Evolutionary conservation across 495 filamentous ascomycete species (phyloP), one percentile per base, ranked within the genome.

Genomic region (Emericellopsis terricola): DNA sequence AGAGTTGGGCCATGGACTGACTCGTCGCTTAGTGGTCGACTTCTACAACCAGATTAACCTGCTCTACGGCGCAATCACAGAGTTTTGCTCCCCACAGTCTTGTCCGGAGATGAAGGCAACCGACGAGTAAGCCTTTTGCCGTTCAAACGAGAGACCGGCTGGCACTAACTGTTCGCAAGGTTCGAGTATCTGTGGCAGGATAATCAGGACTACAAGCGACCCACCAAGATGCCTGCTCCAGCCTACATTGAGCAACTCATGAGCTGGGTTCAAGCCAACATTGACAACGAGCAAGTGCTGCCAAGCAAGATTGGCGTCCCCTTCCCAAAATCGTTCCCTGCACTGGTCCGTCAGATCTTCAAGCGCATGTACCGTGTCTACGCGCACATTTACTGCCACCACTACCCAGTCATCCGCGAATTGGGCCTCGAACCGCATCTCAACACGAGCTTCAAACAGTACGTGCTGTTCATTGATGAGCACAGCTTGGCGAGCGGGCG

Each of bases 41-140:
- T 97, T 97, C 59, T 97, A 96, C 72, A 97, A 96, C 60, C 89
- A 97, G 55, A 89, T 96, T 55, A 97, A 97, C 59, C 74, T 97
- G 17, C 78, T 97, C 35, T 97, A 97, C 55, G 89, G 89, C 39
- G 86, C 89, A 37, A 94, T 97, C 51, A 97, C 89, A 35, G 89
- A 97, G 48, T 97, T 96, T 59, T 97, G 89, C 62, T 96, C 89
- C 16, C 89, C 89, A 17, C 79, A 81, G 44, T 81, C 84, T 34
- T 97, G 89, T 52, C 89, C 87, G 2, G 89, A 96, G 60, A 97
- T 97, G 89, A 97, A 97, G 59, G 89, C 89, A 17, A 96, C 89
- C 7, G 89, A 97, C 60, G 89, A 97, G 81, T 91, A 67, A 38
- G 73, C 33, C n/a, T n/a, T n/a, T 11, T 13, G 21, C 5, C 15